Percentiles rank a stretch among this genome's conserved stretches.
phyloP scores from a whole-genome alignment of 441 rosid species.

The Croton laevigatus region DNA sequence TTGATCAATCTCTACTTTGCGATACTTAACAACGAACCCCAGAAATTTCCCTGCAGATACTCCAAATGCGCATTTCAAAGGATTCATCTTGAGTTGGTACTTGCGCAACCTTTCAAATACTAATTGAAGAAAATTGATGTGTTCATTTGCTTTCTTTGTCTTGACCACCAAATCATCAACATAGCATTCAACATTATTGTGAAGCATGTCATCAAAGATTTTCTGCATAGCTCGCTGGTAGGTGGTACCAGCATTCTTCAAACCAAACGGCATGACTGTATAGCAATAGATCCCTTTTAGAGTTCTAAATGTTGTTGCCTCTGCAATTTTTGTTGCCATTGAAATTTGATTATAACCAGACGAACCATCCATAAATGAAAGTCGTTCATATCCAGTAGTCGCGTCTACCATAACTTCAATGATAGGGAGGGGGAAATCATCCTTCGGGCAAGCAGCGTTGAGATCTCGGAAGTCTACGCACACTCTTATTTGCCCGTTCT shows the following conservation, averaged over 20 bases:
- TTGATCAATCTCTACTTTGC: neutral
- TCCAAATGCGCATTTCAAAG: neutral
- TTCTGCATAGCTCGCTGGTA: neutral
- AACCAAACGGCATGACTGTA: neutral
- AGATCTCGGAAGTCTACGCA: no score
- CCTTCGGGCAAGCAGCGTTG: no score
- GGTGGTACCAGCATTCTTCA: neutral
- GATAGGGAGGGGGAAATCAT: no score
- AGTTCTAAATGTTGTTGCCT: no score
- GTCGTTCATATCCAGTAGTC: no score
- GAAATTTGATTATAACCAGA: no score
- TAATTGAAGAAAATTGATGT: neutral
- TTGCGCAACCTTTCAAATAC: neutral
- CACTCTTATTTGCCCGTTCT: no score
- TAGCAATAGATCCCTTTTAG: no score
- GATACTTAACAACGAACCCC: neutral
- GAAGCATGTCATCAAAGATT: neutral
- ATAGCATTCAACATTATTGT: neutral
- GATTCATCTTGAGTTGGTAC: neutral
- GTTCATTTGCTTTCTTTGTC: neutral
- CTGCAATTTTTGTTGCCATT: no score
- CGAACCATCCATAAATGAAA: no score
- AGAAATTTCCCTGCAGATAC: neutral
- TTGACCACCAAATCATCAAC: neutral
- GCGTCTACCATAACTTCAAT: no score